A percentile compares a stretch with the other conserved stretches of the same genome.
These are phyloP conservation scores for Oxytropis ochrocephala DNA, from an alignment of 306 rosid genomes.

Conservation along the genomic window DNA sequence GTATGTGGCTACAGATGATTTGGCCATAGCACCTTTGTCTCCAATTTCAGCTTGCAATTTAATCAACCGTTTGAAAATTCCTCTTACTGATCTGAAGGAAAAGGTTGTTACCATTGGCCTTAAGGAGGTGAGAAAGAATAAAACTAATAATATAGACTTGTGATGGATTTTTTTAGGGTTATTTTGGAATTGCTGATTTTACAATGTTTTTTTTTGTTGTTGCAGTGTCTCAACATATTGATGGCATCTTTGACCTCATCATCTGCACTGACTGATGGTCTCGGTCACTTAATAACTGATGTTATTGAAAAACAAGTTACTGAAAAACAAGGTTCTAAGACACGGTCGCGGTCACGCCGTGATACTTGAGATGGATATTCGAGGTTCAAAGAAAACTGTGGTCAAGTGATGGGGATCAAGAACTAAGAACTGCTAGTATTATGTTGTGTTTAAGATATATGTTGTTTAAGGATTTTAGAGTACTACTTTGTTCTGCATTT, in stretches of 20 bases:
- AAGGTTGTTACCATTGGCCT: not conserved
- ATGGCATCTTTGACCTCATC: not conserved
- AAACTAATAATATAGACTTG: too few relatives aligned
- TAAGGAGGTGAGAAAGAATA: not conserved
- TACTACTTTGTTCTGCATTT: too few relatives aligned
- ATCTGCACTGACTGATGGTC: not conserved
- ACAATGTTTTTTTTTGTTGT: not conserved
- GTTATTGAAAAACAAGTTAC: not conserved
- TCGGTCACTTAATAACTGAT: not conserved
- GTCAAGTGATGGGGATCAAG: too few relatives aligned
- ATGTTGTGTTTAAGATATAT: too few relatives aligned
- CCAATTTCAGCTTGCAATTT: not conserved
- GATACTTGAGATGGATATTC: too few relatives aligned
- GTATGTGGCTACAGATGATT: not conserved
- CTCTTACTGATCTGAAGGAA: not conserved
- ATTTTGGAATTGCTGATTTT: not conserved
- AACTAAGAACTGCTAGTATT: too few relatives aligned
- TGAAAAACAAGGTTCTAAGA: too few relatives aligned
- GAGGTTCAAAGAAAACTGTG: too few relatives aligned
- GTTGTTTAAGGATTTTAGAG: too few relatives aligned
- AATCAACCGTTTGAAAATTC: not conserved
- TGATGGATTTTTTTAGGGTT: too few relatives aligned
- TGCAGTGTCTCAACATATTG: not conserved
- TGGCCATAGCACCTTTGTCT: not conserved
- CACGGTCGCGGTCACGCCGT: too few relatives aligned